Evolutionary conservation across 169 alveolate species (phyloP).

Genomic region (Plasmodium cynomolgi): DNA sequence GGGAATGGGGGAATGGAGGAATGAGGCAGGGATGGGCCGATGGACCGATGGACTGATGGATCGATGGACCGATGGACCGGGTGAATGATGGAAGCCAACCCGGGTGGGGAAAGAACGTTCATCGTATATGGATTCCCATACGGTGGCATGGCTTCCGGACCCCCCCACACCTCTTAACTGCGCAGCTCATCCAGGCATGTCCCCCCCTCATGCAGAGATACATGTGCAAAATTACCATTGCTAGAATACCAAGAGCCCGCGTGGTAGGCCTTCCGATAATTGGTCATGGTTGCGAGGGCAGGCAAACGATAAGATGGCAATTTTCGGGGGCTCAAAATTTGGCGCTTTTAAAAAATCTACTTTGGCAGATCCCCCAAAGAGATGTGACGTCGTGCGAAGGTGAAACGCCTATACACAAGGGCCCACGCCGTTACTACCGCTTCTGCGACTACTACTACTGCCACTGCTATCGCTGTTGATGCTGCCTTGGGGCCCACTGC

Average conservation of each 20-base stretch:
- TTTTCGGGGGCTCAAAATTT: not conserved
- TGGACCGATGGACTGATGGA: not conserved
- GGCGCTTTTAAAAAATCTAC: not conserved
- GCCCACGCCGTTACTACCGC: not conserved
- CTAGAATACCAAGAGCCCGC: conserved; percentile 94
- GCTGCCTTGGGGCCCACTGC: not conserved
- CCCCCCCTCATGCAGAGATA: not conserved
- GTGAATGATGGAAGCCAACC: no score
- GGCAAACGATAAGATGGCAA: not conserved
- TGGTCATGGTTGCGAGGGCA: conserved; percentile 14
- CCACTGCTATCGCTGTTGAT: not conserved
- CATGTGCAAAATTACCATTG: conserved; percentile 69
- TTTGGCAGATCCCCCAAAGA: not conserved
- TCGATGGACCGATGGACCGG: no score
- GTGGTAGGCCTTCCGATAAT: conserved; percentile 89
- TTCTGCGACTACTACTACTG: not conserved
- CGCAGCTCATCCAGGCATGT: not conserved
- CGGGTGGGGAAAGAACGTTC: not conserved
- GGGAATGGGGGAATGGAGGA: not conserved
- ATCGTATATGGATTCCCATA: not conserved
- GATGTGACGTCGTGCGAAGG: not conserved
- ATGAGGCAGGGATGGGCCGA: not conserved
- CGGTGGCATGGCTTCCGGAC: not conserved
- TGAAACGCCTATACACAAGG: not conserved
- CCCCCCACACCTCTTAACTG: not conserved